These are phyloP conservation scores for Rubus parviflorus DNA, from an alignment of 306 rosid genomes.

Conservation along the genomic window DNA sequence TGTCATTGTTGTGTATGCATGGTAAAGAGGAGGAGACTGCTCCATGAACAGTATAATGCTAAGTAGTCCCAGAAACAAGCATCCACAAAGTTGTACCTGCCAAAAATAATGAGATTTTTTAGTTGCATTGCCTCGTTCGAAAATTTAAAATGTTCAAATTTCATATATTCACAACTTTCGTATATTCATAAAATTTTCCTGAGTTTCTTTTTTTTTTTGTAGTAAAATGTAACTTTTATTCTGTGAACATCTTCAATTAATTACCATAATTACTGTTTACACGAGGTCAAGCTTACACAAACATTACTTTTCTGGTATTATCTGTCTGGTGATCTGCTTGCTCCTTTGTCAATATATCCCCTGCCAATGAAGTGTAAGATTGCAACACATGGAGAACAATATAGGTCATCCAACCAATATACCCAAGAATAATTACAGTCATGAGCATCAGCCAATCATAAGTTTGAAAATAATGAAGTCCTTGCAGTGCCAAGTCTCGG, in stretches of 20 bases:
- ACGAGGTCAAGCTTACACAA: conserved; percentile 43
- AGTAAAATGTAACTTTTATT: neutral
- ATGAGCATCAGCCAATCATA: conserved; percentile 93
- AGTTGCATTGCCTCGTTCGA: neutral
- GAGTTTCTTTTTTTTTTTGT: neutral
- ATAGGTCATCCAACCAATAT: conserved; percentile 87
- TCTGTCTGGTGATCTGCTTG: conserved; percentile 41
- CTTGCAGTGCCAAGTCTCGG: conserved; percentile 74
- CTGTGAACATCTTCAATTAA: conserved; percentile 10
- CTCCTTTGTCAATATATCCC: conserved; percentile 45
- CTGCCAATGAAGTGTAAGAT: conserved; percentile 75
- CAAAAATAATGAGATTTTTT: conserved; percentile 24
- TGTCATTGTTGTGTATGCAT: conserved; percentile 71
- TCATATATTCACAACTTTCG: neutral
- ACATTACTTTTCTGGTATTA: conserved; percentile 60
- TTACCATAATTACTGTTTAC: neutral
- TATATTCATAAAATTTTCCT: neutral
- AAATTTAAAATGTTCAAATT: neutral
- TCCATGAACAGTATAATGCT: conserved; percentile 62
- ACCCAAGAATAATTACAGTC: conserved; percentile 80
- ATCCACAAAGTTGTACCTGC: conserved; percentile 72
- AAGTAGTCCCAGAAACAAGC: conserved; percentile 51
- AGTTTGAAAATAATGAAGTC: conserved; percentile 91
- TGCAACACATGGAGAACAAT: conserved; percentile 81
- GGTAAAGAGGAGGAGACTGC: conserved; percentile 88